A percentile compares a stretch with the other conserved stretches of the same genome.
Conservation (phyloP, 2,329 filamentous ascomycete genomes). For the Talaromyces sp. region DNA sequence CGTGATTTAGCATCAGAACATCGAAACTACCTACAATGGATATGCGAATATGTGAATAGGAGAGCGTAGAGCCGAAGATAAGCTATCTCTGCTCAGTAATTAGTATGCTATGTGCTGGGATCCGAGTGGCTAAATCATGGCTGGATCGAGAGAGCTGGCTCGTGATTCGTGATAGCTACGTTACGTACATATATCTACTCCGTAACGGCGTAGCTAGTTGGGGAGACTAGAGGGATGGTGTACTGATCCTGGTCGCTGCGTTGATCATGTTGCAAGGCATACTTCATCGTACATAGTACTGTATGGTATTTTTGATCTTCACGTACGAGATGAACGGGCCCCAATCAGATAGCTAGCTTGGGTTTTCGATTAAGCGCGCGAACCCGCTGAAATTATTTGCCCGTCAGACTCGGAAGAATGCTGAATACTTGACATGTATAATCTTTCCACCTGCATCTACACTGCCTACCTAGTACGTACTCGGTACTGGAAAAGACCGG, state of each 20-base stretch:
- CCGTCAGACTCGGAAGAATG: not conserved
- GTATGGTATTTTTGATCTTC: not conserved
- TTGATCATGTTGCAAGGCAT: no score
- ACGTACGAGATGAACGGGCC: not conserved
- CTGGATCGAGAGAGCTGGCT: not conserved
- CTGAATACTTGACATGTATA: not conserved
- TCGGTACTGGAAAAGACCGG: no score
- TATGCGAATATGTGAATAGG: no score
- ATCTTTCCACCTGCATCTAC: not conserved
- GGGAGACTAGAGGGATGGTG: not conserved
- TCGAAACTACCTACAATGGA: no score
- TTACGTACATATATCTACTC: no score
- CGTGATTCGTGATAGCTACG: not conserved
- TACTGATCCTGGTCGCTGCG: not conserved
- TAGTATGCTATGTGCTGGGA: not conserved
- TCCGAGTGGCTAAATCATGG: not conserved
- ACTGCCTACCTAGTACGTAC: no score
- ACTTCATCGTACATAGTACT: no score
- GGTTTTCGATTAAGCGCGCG: constrained; percentile 14
- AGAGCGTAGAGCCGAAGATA: not conserved
- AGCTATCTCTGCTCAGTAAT: not conserved
- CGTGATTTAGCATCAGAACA: no score
- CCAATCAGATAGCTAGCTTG: not conserved
- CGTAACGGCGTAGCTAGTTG: no score
- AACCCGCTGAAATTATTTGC: not conserved